These are phyloP conservation scores for Ramaria sp. DNA, from an alignment of 768 basidiomycete genomes.

Conservation along the genomic window DNA sequence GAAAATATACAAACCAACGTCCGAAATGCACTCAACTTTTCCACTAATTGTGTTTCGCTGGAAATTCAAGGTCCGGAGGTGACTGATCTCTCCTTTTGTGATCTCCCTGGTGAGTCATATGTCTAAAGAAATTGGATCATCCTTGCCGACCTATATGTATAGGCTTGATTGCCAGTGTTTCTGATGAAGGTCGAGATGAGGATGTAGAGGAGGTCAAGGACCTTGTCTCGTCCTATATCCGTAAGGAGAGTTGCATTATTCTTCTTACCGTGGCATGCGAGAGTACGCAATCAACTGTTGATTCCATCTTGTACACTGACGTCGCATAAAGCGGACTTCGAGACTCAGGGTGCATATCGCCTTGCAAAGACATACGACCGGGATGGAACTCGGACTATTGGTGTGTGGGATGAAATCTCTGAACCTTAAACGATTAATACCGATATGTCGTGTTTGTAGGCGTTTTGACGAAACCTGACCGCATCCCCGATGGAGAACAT, in stretches of 20 bases:
- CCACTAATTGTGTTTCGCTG: constrained; percentile 44
- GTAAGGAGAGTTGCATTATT: constrained; percentile 49
- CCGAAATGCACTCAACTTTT: constrained; percentile 28
- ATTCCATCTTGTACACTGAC: background rate
- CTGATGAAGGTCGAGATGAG: constrained; percentile 33
- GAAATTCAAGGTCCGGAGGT: constrained; percentile 50
- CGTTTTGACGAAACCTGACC: constrained; percentile 67
- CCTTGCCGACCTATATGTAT: background rate
- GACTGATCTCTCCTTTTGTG: constrained; percentile 55
- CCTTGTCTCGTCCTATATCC: constrained; percentile 50
- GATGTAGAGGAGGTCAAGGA: constrained; percentile 55
- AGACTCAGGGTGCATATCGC: constrained; percentile 68
- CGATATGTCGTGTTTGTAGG: constrained; percentile 28
- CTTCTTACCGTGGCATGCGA: constrained; percentile 54
- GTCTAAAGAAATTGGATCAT: background rate
- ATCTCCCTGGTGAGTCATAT: constrained; percentile 40
- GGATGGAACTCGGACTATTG: constrained; percentile 57
- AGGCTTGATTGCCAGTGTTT: constrained; percentile 53
- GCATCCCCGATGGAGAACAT: constrained; percentile 47
- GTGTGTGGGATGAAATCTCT: constrained; percentile 24
- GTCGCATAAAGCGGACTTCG: constrained; percentile 51
- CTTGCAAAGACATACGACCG: constrained; percentile 53
- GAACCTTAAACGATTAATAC: background rate
- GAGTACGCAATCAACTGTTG: constrained; percentile 28
- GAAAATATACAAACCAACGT: background rate